Evolutionary conservation across 345 rosid genomes (phyloP).

Genomic region (Corymbia maculata): DNA sequence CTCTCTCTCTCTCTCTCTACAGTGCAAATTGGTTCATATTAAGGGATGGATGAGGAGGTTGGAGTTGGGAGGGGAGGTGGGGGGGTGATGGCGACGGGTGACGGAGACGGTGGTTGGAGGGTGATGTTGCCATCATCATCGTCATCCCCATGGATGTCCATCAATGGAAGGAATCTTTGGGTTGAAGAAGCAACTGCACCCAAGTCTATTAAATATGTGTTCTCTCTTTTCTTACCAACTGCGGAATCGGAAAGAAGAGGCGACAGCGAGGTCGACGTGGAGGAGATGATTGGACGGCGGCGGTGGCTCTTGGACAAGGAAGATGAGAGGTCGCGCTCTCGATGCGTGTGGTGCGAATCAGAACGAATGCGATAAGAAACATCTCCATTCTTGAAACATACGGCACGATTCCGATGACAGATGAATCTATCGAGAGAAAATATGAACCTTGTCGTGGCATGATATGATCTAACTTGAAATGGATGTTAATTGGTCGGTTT

Average conservation of each 20-base stretch:
- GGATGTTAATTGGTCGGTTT: background rate
- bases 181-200: background rate
- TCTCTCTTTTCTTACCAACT: background rate
- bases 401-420: background rate
- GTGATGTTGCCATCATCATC: background rate
- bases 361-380: background rate
- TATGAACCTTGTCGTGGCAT: fast-evolving
- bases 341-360: background rate
- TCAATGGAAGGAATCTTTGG: background rate
- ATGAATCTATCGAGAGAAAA: too few species aligned
- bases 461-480: background rate
- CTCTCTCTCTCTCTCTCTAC: background rate
- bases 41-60: background rate
- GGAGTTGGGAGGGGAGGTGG: background rate
- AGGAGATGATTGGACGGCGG: background rate
- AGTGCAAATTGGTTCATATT: background rate
- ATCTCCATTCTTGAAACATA: background rate
- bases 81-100: background rate
- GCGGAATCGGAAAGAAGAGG: background rate
- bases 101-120: background rate
- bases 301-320: background rate
- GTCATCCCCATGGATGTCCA: background rate
- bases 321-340: background rate
- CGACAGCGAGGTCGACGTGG: background rate
- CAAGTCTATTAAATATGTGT: background rate